phyloP scores from a whole-genome alignment of 192 early-diverging fungal genomes.

The Coemansia sp. region DNA sequence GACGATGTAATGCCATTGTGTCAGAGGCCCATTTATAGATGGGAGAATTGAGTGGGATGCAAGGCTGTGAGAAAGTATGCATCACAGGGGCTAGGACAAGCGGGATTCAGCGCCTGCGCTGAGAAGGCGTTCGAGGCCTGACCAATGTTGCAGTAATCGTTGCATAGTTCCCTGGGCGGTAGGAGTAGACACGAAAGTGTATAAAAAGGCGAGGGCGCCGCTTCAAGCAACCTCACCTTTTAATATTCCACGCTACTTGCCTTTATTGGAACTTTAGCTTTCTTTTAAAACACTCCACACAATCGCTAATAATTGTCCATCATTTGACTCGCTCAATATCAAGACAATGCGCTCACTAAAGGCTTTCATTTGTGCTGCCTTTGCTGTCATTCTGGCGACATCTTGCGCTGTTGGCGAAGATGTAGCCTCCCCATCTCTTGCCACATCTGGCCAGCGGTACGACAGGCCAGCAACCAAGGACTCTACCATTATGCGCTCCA shows the following conservation, averaged over 20 bases:
- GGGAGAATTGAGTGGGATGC: not conserved
- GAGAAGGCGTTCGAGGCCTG: not conserved
- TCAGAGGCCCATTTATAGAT: not conserved
- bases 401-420: not conserved
- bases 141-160: not conserved
- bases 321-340: not conserved
- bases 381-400: not conserved
- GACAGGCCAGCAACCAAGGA: slow-evolving; percentile 42
- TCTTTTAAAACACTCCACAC: no score
- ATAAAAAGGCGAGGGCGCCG: not conserved
- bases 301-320: not conserved
- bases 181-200: not conserved
- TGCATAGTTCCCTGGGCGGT: not conserved
- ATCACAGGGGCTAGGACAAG: not conserved
- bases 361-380: not conserved
- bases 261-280: not conserved
- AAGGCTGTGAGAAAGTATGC: not conserved
- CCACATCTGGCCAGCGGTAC: not conserved
- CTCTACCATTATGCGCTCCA: slow-evolving; percentile 49
- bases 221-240: not conserved
- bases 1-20: not conserved
- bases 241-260: not conserved
- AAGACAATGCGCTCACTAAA: not conserved
- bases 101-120: not conserved
- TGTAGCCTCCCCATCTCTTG: not conserved